These are phyloP conservation scores for Penicillium pancosmium DNA, from an alignment of 495 filamentous ascomycete species.

Conservation along the genomic window DNA sequence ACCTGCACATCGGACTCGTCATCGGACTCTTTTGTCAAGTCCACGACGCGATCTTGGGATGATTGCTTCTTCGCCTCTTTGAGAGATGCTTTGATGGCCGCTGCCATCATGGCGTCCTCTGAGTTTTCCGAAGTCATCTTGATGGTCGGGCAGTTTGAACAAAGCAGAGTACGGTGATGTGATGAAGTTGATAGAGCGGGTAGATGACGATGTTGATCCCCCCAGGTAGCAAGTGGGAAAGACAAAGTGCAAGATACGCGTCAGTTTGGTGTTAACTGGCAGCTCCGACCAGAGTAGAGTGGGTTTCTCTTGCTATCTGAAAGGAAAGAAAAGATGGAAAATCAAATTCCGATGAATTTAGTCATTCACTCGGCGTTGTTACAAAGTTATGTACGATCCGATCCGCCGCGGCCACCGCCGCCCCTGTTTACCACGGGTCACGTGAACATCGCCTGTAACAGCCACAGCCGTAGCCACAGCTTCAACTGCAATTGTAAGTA, in stretches of 20 bases:
- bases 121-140: not conserved
- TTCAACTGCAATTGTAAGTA: too few relatives aligned
- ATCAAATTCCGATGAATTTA: too few relatives aligned
- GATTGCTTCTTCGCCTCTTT: not conserved
- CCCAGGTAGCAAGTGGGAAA: not conserved
- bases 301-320: too few relatives aligned
- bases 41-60: constrained; percentile 28
- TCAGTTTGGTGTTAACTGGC: too few relatives aligned
- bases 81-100: not conserved
- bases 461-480: not conserved
- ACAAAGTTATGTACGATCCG: too few relatives aligned
- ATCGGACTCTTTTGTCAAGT: constrained; percentile 42
- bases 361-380: too few relatives aligned
- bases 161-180: not conserved
- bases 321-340: too few relatives aligned
- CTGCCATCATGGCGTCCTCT: not conserved
- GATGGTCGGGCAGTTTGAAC: not conserved
- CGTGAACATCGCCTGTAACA: not conserved
- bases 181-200: not conserved
- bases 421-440: not conserved
- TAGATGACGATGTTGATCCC: too few relatives aligned
- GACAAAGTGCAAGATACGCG: not conserved
- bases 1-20: constrained; percentile 32
- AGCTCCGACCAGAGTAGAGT: too few relatives aligned
- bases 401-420: too few relatives aligned